Conservation (phyloP, 176 grass and related monocot genomes). For the Saccharum spontaneum region DNA sequence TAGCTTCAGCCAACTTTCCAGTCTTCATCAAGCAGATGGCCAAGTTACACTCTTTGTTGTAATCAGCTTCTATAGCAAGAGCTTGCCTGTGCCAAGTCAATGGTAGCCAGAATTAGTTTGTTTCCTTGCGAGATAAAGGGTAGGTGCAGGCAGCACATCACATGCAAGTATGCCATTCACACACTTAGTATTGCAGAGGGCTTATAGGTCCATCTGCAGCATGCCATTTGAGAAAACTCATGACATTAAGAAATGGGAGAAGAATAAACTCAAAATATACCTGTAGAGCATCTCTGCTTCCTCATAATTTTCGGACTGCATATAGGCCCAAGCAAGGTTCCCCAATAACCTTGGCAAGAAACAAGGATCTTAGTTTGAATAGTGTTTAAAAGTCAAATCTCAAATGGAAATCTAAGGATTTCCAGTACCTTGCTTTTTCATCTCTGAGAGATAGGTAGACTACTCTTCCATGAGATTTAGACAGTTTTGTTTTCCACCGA, state of each 20-base stretch:
- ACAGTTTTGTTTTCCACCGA: conserved; percentile 59
- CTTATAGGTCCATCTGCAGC: conserved; percentile 7
- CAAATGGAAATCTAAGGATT: conserved; percentile 15
- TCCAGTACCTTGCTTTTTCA: conserved; percentile 63
- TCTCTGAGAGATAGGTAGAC: conserved; percentile 57
- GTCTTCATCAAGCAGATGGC: conserved; percentile 71
- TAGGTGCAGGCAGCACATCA: not conserved
- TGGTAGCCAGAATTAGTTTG: conserved; percentile 11
- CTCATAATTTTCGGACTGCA: conserved; percentile 59
- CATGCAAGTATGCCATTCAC: not conserved
- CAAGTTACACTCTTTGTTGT: conserved; percentile 76
- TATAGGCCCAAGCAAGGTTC: conserved; percentile 69
- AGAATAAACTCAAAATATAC: conserved; percentile 28
- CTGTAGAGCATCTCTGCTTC: conserved; percentile 69
- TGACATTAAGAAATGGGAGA: not conserved
- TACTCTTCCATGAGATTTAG: conserved; percentile 64
- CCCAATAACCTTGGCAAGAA: conserved; percentile 55
- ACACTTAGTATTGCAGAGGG: not conserved
- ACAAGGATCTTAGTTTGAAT: conserved; percentile 33
- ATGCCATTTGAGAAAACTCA: not conserved
- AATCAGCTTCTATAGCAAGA: conserved; percentile 59
- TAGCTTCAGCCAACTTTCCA: conserved; percentile 58
- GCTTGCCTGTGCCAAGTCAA: conserved; percentile 60
- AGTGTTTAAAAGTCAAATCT: conserved; percentile 3
- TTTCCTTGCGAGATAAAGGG: not conserved